phyloP scores from a whole-genome alignment of 257 asterid genomes.

The Thymus mandschuricus region DNA sequence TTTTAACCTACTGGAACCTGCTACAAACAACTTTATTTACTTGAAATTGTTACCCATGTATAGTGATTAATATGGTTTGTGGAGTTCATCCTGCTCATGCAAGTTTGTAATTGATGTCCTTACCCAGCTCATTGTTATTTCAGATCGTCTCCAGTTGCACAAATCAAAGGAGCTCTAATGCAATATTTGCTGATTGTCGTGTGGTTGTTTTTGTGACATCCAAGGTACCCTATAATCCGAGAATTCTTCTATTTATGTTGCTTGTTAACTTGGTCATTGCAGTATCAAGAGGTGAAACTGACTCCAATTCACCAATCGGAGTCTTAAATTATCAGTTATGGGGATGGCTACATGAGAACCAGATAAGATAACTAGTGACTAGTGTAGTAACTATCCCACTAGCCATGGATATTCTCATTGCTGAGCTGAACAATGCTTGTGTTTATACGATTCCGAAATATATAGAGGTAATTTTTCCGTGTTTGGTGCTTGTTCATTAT shows the following conservation, averaged over 20 bases:
- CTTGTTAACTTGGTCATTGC: constrained; percentile 3
- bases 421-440: constrained; percentile 80
- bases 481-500: background rate
- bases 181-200: constrained; percentile 61
- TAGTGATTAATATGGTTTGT: constrained; percentile 14
- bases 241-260: background rate
- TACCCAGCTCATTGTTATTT: constrained; percentile 35
- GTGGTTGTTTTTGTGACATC: constrained; percentile 74
- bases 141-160: constrained; percentile 72
- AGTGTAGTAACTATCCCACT: constrained; percentile 36
- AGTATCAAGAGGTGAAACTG: background rate
- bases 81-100: constrained; percentile 23
- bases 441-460: constrained; percentile 88
- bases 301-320: background rate
- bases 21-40: constrained; percentile 21
- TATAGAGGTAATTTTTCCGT: constrained; percentile 54
- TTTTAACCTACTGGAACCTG: constrained; percentile 32
- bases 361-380: background rate
- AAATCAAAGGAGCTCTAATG: constrained; percentile 46
- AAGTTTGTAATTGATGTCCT: constrained; percentile 30
- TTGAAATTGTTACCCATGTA: constrained; percentile 17
- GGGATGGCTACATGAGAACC: background rate
- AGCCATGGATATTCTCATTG: constrained; percentile 80
- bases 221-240: constrained; percentile 49
- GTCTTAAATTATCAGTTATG: background rate